Evolutionary conservation across 345 rosid genomes (phyloP), one percentile per base, ranked within the genome.

Genomic region (Eucalyptus sideroxylon): DNA sequence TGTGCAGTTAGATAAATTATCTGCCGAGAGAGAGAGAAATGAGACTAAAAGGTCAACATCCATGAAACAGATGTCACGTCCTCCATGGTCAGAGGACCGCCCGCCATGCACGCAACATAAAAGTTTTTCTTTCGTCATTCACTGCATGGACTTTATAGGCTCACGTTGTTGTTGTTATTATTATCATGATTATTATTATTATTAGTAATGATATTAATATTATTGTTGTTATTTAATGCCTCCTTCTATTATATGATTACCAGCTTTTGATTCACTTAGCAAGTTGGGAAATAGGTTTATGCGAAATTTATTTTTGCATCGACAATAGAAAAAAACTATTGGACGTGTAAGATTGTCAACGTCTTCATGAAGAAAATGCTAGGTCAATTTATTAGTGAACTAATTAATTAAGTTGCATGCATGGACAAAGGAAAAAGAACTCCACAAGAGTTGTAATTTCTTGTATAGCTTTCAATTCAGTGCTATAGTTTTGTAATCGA

Each of bases 81-180:
- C 23, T 45, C 55, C 89, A 11, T 90, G 94, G 91, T 91, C 81
- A 60, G 53, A 89, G 89, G 90, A 89, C 85, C 86, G 40, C 91
- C 88, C 88, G 62, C 92, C 96, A 92, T 93, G 94, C 96, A 93
- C 94, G 96, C 94, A 93, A 94, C 85, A 21, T 42, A 11, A 91
- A 60, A 62, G 69, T 10, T 50, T 88, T 65, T 72, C 21, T 89
- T 89, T 89, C 93, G 93, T 93, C 95, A 90, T 88, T 59, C 81
- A 56, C 53, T 91, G 85, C 85, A 40, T 77, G 85, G 85, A 77
- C 85, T 77, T 93, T 94, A 92, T 92, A 91, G 91, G 51, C 87
- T 86, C 34, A 77, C 30, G 85, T 77, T 72, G 26, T 34, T 72
- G 26, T 34, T 34, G 44, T 72, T 72, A 5, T 17, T 77, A 21